These are phyloP conservation scores for Phycomyces nitens DNA, from an alignment of 192 early-diverging fungal genomes.

Conservation along the genomic window DNA sequence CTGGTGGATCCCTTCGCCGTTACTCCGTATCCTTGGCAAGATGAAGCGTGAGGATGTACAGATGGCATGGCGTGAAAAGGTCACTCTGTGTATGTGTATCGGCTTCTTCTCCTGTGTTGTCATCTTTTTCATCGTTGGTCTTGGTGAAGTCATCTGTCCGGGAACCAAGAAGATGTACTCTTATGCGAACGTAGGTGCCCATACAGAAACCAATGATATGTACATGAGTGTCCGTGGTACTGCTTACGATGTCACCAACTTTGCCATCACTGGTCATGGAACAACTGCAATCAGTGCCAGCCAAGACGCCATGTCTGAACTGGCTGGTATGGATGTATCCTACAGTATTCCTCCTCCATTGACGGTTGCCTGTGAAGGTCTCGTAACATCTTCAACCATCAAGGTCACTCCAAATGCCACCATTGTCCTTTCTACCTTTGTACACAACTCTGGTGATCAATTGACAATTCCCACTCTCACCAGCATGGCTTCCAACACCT, in stretches of 20 bases:
- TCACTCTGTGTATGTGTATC: slow-evolving; percentile 82
- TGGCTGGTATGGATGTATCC: slow-evolving; percentile 64
- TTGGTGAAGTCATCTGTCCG: slow-evolving; percentile 84
- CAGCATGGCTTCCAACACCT: slow-evolving; percentile 15
- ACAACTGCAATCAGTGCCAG: slow-evolving; percentile 34
- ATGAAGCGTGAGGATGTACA: slow-evolving; percentile 89
- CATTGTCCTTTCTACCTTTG: background rate
- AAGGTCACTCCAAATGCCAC: slow-evolving; percentile 24
- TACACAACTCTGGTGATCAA: slow-evolving; percentile 28
- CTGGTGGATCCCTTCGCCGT: slow-evolving; percentile 74
- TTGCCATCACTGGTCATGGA: slow-evolving; percentile 58
- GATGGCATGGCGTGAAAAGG: slow-evolving; percentile 97
- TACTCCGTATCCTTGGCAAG: slow-evolving; percentile 56
- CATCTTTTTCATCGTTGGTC: slow-evolving; percentile 87
- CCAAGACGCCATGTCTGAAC: slow-evolving; percentile 37
- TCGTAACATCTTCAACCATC: slow-evolving; percentile 28
- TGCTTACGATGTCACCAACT: slow-evolving; percentile 69
- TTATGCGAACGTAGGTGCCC: slow-evolving; percentile 52
- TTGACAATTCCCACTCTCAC: slow-evolving; percentile 11
- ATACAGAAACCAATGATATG: slow-evolving; percentile 53
- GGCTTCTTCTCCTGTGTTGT: slow-evolving; percentile 70
- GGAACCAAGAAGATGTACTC: slow-evolving; percentile 61
- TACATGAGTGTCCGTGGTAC: slow-evolving; percentile 58
- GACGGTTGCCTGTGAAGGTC: slow-evolving; percentile 52
- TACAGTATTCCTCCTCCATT: slow-evolving; percentile 54